Evolutionary conservation across 2,329 filamentous ascomycete species (phyloP).

Genomic region (Clonostachys rhizophaga): DNA sequence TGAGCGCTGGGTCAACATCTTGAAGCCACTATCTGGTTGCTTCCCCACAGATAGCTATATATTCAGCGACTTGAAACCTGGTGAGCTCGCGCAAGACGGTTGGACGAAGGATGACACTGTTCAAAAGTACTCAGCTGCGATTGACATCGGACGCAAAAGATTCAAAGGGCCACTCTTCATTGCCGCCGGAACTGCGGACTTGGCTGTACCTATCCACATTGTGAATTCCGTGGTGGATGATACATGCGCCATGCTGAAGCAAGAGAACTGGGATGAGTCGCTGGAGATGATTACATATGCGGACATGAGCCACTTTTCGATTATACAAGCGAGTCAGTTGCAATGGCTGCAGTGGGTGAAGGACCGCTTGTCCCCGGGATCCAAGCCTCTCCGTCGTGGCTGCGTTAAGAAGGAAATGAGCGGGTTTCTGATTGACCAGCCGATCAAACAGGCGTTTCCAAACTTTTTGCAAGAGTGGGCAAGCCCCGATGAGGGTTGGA

Average conservation of each 20-base stretch:
- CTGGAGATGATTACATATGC: conserved; percentile 4
- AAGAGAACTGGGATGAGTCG: conserved; percentile 7
- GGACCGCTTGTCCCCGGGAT: background rate
- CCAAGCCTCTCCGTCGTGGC: too few species aligned
- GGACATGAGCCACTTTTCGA: too few species aligned
- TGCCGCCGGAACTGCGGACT: conserved; percentile 20
- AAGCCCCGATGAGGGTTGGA: too few species aligned
- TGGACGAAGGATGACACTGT: background rate
- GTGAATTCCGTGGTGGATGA: conserved; percentile 4
- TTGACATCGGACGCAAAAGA: conserved; percentile 12
- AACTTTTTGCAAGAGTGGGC: too few species aligned
- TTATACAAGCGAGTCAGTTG: background rate
- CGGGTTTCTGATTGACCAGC: too few species aligned
- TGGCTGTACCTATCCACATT: conserved; percentile 4
- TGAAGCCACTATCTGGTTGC: background rate
- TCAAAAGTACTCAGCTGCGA: background rate
- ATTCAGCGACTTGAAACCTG: too few species aligned
- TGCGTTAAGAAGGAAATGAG: too few species aligned
- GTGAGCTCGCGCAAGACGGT: background rate
- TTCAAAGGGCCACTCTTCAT: conserved; percentile 27
- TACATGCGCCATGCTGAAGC: conserved; percentile 6
- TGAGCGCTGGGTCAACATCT: background rate
- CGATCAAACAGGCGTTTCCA: too few species aligned
- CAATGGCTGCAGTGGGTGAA: background rate
- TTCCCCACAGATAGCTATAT: too few species aligned